A percentile compares a stretch with the other conserved stretches of the same genome.
These are phyloP conservation scores for Saccharomyces jurei DNA, from an alignment of 805 yeast genomes.

Conservation along the genomic window DNA sequence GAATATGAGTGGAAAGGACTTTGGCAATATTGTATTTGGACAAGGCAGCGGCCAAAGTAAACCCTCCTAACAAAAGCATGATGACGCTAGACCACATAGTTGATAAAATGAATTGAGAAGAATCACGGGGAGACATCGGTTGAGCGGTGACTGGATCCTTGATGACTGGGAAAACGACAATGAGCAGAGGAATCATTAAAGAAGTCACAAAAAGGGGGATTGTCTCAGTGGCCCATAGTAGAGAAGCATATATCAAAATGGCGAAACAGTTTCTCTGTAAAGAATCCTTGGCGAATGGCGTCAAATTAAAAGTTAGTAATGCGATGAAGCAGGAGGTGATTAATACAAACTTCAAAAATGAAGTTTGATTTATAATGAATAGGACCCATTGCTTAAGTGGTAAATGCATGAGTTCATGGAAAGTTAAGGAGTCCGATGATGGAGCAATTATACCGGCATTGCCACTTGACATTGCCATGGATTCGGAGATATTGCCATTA, in stretches of 20 bases:
- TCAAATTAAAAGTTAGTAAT: conserved; percentile 31
- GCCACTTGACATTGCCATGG: neutral
- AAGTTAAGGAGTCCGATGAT: neutral
- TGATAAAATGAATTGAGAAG: conserved; percentile 64
- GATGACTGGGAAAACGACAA: conserved; percentile 64
- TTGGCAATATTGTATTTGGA: conserved; percentile 88
- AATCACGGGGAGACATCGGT: conserved; percentile 52
- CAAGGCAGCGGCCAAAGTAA: conserved; percentile 88
- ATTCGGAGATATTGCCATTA: neutral
- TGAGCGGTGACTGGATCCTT: conserved; percentile 42
- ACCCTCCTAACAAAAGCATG: conserved; percentile 85
- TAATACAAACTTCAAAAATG: conserved; percentile 35
- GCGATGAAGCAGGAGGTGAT: conserved; percentile 43
- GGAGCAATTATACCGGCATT: neutral
- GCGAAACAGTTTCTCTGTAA: conserved; percentile 80
- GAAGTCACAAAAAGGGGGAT: conserved; percentile 90
- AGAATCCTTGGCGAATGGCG: conserved; percentile 48
- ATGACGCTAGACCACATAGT: conserved; percentile 96
- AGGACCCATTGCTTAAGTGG: conserved; percentile 15
- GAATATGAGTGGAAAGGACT: conserved; percentile 69
- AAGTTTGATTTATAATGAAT: conserved; percentile 23
- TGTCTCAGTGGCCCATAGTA: conserved; percentile 85
- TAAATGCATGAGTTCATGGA: conserved; percentile 4
- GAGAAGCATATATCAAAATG: conserved; percentile 66
- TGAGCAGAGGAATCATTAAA: conserved; percentile 68